Base-by-base conservation (phyloP, 2,329 filamentous ascomycete species). In the Ilyonectria sp. region DNA sequence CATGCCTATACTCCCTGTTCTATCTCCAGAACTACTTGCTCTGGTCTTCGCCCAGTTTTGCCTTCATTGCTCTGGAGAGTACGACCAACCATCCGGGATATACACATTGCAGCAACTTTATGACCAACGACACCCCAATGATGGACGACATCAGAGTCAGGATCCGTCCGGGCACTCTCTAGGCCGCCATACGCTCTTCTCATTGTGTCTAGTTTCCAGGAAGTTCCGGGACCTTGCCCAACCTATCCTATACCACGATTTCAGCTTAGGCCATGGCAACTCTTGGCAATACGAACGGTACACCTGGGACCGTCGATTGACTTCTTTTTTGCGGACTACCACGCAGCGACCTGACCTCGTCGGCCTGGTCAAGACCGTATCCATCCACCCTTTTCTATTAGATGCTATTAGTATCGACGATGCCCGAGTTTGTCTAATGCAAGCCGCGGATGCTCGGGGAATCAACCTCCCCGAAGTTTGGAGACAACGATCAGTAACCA, bases 191-290 rank as follows among this genome's bases (percentile, higher is more conserved):
- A 8, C 54, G 11, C 62, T 72, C 6, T 47, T 31, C 11, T 53
- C 64, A 17, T 44, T 69, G 4, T 67, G 65, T 26, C 69, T 72
- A 6, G 63, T 56, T 52, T 69, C 68, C 19, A 69, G 59, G 46
- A 52, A 35, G 11, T 21, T 72, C 29, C 53, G 63, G 37, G 46
- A 56, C 17, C 29, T 63, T 23, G 44, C 63, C 3, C 60, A 69
- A 55, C 44, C 64, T n/a, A 33, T 74, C 31, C 52, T 74, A 21
- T 55, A 69, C 40, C 69, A 74, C 37, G 59, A 71, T 6, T 71
- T 72, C 35, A 50, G 59, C 23, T 35, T 65, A 53, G 58, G 53
- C 15, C 46, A 63, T 10, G 43, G 35, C 23, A 31, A 54, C 57
- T 17, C 29, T 23, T 37, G 11, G 15, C 15, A 13, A 50, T 19